Conservation (phyloP, 257 asterid genomes). For the Solanum sejunctum region DNA sequence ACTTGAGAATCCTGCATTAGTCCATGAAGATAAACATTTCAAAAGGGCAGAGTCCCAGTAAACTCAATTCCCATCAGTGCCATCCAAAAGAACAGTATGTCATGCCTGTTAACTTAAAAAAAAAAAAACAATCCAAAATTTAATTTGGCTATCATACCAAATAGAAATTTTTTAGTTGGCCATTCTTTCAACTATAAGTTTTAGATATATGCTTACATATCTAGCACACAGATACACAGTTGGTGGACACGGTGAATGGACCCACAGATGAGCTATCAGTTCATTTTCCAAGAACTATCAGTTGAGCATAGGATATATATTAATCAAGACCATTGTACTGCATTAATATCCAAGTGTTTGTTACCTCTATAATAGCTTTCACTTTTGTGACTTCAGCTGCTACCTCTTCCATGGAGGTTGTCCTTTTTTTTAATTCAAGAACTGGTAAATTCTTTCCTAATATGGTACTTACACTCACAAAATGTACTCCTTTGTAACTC, state of each 20-base stretch:
- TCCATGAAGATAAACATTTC: too few relatives aligned
- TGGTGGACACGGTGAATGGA: too few relatives aligned
- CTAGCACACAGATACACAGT: too few relatives aligned
- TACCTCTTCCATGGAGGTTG: constrained; percentile 52
- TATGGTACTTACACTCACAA: too few relatives aligned
- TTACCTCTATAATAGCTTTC: constrained; percentile 87
- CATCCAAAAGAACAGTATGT: constrained; percentile 97
- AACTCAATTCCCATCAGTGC: constrained; percentile 98
- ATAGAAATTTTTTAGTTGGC: too few relatives aligned
- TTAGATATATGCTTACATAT: too few relatives aligned
- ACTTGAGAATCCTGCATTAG: too few relatives aligned
- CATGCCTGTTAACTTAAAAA: constrained; percentile 63
- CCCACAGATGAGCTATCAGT: too few relatives aligned
- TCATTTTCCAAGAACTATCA: not conserved
- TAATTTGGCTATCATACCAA: too few relatives aligned
- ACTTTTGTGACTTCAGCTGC: constrained; percentile 23
- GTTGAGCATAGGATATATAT: not conserved
- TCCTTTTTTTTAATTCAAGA: not conserved
- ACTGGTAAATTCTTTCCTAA: not conserved
- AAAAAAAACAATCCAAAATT: too few relatives aligned
- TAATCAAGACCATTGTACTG: not conserved
- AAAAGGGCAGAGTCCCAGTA: constrained; percentile 81
- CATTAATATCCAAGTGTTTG: not conserved
- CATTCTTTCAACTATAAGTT: too few relatives aligned
- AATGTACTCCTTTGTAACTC: too few relatives aligned